Evolutionary conservation across 2,329 filamentous ascomycete species (phyloP).

Genomic region (Xylaria sp.): DNA sequence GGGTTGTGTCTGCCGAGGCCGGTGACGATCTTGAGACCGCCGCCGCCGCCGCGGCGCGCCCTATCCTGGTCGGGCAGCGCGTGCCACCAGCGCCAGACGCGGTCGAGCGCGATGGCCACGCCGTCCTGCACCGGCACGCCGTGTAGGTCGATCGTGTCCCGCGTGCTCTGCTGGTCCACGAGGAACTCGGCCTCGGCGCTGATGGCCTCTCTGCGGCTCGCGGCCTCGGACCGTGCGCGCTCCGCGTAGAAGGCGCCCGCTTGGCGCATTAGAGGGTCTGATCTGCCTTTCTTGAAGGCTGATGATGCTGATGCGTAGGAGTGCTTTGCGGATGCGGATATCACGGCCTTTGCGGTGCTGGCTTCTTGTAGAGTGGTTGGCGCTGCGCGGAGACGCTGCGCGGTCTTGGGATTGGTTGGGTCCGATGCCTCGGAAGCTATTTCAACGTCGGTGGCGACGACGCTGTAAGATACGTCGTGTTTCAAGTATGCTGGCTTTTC

Average conservation of each 20-base stretch:
- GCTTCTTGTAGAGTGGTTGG: conserved; percentile 35
- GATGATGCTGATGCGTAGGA: conserved; percentile 53
- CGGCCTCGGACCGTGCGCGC: conserved; percentile 71
- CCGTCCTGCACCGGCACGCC: conserved; percentile 84
- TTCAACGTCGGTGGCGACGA: conserved; percentile 40
- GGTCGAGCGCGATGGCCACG: conserved; percentile 76
- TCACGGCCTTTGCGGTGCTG: conserved; percentile 25
- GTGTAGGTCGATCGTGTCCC: conserved; percentile 77
- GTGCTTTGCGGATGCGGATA: conserved; percentile 41
- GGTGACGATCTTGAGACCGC: conserved; percentile 79
- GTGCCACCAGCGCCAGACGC: conserved; percentile 80
- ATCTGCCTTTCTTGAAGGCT: conserved; percentile 63
- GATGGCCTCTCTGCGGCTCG: conserved; percentile 65
- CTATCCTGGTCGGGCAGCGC: conserved; percentile 73
- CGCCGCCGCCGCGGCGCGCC: conserved; percentile 61
- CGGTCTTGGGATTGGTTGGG: background rate
- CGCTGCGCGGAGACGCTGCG: background rate
- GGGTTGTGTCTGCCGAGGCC: conserved; percentile 82
- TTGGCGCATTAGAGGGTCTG: conserved; percentile 77
- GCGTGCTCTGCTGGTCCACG: conserved; percentile 73
- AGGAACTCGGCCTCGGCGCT: conserved; percentile 75
- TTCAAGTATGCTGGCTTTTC: conserved; percentile 52
- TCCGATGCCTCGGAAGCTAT: conserved; percentile 11
- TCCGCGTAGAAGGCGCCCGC: conserved; percentile 81
- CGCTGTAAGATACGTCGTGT: conserved; percentile 46